Evolutionary conservation across 1,284 basidiomycete species (phyloP).

Genomic region (Acaromyces ingoldii): DNA sequence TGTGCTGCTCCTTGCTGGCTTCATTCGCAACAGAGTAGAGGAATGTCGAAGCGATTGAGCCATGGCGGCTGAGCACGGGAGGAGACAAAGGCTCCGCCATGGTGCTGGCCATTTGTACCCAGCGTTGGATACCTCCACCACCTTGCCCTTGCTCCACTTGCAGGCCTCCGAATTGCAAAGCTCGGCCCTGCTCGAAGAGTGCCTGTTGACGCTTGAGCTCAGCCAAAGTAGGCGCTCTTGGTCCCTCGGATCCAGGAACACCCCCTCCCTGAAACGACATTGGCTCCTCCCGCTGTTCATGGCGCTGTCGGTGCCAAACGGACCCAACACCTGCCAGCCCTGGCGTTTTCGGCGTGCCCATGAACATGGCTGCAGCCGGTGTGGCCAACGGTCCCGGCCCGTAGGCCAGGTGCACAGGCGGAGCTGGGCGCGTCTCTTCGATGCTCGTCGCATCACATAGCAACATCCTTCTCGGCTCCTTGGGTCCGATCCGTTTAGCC

Average conservation of each 20-base stretch:
- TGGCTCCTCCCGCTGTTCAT: not conserved
- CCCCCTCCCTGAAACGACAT: not conserved
- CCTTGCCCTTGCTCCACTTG: not conserved
- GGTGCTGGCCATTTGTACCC: not conserved
- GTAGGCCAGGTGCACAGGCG: not conserved
- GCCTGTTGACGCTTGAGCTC: constrained; percentile 1
- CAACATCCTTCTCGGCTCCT: no score
- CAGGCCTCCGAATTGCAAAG: no score
- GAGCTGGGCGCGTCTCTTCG: no score
- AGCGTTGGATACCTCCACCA: not conserved
- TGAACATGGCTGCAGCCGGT: not conserved
- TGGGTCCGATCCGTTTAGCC: constrained; percentile 22
- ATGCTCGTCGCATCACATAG: no score
- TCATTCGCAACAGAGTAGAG: no score
- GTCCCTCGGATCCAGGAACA: not conserved
- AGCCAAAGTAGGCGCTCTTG: not conserved
- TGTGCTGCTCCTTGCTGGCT: no score
- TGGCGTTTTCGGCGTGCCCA: constrained; percentile 10
- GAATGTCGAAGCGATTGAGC: no score
- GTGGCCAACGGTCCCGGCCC: not conserved
- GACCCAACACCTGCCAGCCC: constrained; percentile 11
- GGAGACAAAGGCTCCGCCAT: no score
- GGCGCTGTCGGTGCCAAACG: not conserved
- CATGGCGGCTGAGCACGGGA: no score
- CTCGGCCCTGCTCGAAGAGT: no score